Conservation (phyloP, 164 flowering plant genomes). For the Annona squamosa region DNA sequence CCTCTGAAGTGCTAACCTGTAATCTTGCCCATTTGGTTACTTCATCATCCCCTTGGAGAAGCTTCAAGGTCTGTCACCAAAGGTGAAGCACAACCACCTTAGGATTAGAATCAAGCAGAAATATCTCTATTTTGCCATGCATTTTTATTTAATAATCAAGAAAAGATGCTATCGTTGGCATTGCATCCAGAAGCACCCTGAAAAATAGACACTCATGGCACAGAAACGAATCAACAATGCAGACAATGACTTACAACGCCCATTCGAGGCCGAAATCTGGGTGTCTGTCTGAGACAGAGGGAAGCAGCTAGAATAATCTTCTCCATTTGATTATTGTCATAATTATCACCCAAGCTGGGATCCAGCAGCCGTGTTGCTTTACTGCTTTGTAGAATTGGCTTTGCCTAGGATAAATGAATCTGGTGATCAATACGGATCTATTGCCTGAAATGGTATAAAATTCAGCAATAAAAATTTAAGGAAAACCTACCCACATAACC, state of each 20-base stretch:
- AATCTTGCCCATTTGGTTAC: conserved; percentile 62
- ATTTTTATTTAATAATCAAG: conserved; percentile 34
- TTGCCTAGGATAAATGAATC: conserved; percentile 42
- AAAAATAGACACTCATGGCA: neutral
- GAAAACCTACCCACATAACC: conserved; percentile 83
- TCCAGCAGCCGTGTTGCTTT: conserved; percentile 56
- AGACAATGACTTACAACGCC: conserved; percentile 44
- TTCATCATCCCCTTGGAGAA: conserved; percentile 77
- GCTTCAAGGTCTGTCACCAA: conserved; percentile 59
- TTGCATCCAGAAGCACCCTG: neutral
- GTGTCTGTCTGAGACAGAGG: conserved; percentile 63
- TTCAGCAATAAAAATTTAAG: neutral
- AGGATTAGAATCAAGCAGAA: conserved; percentile 23
- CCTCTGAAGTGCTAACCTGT: conserved; percentile 44
- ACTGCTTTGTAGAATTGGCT: conserved; percentile 55
- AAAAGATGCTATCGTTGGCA: neutral
- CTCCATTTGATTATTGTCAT: conserved; percentile 57
- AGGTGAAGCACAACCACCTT: neutral
- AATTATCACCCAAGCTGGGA: conserved; percentile 44
- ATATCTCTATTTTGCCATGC: conserved; percentile 78
- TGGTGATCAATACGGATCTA: neutral
- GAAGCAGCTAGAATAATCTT: conserved; percentile 77
- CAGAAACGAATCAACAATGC: neutral
- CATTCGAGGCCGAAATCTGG: conserved; percentile 77
- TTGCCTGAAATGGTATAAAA: conserved; percentile 1